These are phyloP conservation scores for Penicillium tannophilum DNA, from an alignment of 495 filamentous ascomycete genomes.

Conservation along the genomic window DNA sequence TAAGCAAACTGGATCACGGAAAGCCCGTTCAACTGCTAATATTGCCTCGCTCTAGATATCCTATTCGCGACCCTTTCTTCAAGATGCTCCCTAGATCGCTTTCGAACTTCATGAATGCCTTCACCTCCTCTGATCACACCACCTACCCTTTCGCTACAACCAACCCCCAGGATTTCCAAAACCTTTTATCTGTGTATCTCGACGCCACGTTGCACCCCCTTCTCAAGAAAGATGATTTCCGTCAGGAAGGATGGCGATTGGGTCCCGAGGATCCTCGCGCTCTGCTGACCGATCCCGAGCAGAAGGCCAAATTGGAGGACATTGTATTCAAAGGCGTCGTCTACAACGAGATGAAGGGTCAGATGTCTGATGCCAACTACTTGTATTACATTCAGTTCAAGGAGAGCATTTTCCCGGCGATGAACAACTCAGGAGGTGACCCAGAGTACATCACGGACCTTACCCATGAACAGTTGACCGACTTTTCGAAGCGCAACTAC, in stretches of 20 bases:
- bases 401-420: conserved; percentile 87
- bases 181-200: conserved; percentile 94
- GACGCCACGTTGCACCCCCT: conserved; percentile 91
- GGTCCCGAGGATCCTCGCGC: conserved; percentile 84
- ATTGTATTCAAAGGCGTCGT: conserved; percentile 98
- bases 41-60: conserved; percentile 62
- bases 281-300: conserved; percentile 40
- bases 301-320: conserved; percentile 36
- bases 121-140: conserved; percentile 95
- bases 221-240: conserved; percentile 87
- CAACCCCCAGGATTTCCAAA: conserved; percentile 93
- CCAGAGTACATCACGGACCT: conserved; percentile 94
- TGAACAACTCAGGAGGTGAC: conserved; percentile 96
- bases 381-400: conserved; percentile 92
- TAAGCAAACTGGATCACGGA: conserved; percentile 39
- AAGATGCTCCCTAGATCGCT: conserved; percentile 98
- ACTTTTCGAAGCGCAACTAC: conserved; percentile 89
- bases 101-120: conserved; percentile 99
- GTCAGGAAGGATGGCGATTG: conserved; percentile 94
- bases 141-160: conserved; percentile 98
- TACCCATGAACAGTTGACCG: conserved; percentile 80
- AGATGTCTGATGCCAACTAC: conserved; percentile 97
- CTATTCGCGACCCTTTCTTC: conserved; percentile 97
- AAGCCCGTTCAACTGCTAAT: background rate
- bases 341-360: conserved; percentile 99